phyloP scores from a whole-genome alignment of 2,329 filamentous ascomycete genomes.

The Trichothecium sympodiale region DNA sequence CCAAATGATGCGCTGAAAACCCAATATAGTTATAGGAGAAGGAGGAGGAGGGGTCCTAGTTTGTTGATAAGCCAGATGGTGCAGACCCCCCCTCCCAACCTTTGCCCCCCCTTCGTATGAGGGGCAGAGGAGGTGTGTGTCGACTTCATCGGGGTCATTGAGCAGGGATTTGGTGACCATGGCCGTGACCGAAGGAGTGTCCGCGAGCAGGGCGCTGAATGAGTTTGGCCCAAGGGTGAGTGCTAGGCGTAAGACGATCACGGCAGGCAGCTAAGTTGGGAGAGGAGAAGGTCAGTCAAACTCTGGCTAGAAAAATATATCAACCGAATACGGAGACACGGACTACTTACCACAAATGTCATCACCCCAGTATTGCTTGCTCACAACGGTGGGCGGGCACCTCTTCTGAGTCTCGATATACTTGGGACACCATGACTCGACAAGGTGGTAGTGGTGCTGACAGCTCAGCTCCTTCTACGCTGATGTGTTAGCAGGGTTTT shows the following conservation, averaged over 20 bases:
- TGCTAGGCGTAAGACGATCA: constrained; percentile 26
- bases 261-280: constrained; percentile 26
- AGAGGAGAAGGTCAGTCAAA: constrained; percentile 12
- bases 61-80: too few species aligned
- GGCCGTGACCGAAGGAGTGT: constrained; percentile 13
- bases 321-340: background rate
- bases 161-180: constrained; percentile 16
- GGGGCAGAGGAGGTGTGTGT: too few species aligned
- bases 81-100: too few species aligned
- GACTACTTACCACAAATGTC: constrained; percentile 31
- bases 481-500: background rate
- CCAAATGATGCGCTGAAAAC: too few species aligned
- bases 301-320: background rate
- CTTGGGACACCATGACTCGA: constrained; percentile 33
- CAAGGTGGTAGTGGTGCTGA: constrained; percentile 37
- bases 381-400: constrained; percentile 30
- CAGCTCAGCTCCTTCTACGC: constrained; percentile 39
- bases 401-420: constrained; percentile 32
- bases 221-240: constrained; percentile 25
- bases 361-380: constrained; percentile 35
- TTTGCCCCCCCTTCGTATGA: too few species aligned
- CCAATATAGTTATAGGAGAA: too few species aligned
- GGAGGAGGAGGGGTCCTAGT: too few species aligned
- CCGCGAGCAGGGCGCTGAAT: constrained; percentile 19
- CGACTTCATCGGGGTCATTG: constrained; percentile 8